Evolutionary conservation across 2,329 filamentous ascomycete genomes (phyloP).

Genomic region (Scedosporium apiospermum): DNA sequence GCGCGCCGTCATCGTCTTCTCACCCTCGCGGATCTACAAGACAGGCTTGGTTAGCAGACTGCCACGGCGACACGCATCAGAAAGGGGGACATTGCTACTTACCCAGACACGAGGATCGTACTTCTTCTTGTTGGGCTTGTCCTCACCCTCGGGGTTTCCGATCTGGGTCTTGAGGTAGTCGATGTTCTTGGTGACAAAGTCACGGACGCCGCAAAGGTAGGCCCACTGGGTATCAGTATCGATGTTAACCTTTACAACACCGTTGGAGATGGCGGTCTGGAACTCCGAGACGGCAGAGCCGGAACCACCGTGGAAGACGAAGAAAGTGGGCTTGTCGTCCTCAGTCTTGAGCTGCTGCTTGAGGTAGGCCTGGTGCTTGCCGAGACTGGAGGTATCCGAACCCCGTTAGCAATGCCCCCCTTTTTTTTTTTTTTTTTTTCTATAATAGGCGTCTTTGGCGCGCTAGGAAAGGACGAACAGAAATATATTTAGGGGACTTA

Average conservation of each 20-base stretch:
- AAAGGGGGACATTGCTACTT: neutral
- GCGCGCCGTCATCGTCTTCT: constrained; percentile 90
- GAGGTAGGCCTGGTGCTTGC: constrained; percentile 92
- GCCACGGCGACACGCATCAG: neutral
- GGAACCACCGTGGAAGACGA: constrained; percentile 98
- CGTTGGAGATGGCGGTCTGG: constrained; percentile 76
- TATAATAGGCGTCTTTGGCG: too few relatives aligned
- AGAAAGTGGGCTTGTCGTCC: constrained; percentile 89
- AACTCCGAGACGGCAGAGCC: constrained; percentile 88
- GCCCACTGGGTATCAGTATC: constrained; percentile 97
- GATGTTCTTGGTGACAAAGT: constrained; percentile 91
- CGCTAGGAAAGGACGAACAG: neutral
- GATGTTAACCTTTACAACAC: constrained; percentile 99
- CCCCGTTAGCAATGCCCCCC: neutral
- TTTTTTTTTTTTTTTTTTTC: too few relatives aligned
- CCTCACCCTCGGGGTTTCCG: constrained; percentile 88
- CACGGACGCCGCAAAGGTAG: constrained; percentile 84
- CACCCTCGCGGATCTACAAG: constrained; percentile 58
- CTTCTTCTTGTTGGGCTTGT: constrained; percentile 99
- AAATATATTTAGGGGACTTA: neutral
- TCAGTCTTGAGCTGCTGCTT: constrained; percentile 64
- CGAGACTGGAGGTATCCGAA: constrained; percentile 35
- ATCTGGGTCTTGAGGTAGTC: constrained; percentile 82
- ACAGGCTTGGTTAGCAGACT: neutral
- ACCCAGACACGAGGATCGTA: constrained; percentile 82